A percentile compares a stretch with the other conserved stretches of the same genome.
Conservation (phyloP, 129 eudicot genomes). For the Sambucus nigra region DNA sequence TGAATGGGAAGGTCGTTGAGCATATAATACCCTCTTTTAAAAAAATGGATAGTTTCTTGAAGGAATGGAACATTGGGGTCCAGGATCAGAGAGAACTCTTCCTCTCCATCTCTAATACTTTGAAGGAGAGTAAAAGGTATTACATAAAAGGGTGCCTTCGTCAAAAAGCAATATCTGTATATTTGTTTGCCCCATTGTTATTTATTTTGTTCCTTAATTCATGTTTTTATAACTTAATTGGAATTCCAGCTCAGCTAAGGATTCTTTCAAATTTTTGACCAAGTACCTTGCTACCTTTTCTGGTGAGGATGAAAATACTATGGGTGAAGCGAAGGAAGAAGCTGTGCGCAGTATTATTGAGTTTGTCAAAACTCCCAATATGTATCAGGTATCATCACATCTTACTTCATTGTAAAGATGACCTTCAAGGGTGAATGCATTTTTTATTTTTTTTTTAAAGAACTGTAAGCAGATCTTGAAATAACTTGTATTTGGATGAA, state of each 20-base stretch:
- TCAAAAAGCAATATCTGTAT: not conserved
- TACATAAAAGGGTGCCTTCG: not conserved
- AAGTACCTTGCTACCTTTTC: conserved; percentile 80
- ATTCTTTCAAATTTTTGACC: conserved; percentile 52
- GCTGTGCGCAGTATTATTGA: conserved; percentile 60
- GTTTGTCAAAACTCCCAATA: conserved; percentile 76
- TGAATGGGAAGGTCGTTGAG: conserved; percentile 60
- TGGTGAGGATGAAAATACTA: conserved; percentile 41
- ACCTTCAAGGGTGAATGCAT: not conserved
- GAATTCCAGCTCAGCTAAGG: conserved; percentile 62
- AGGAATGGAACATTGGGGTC: conserved; percentile 79
- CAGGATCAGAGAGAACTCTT: conserved; percentile 76
- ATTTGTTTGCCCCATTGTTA: not conserved
- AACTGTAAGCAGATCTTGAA: too few species aligned
- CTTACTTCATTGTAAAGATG: not conserved
- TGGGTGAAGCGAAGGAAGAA: conserved; percentile 71
- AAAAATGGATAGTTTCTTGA: conserved; percentile 61
- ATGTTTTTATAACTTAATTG: conserved; percentile 5
- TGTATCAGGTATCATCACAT: conserved; percentile 64
- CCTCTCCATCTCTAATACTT: conserved; percentile 50
- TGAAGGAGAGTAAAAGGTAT: conserved; percentile 79
- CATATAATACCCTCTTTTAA: conserved; percentile 58
- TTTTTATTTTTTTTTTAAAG: too few species aligned
- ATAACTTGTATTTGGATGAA: too few species aligned
- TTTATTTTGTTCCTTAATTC: conserved; percentile 1